Evolutionary conservation across 2,329 filamentous ascomycete species (phyloP), one percentile per base, ranked within the genome.

Genomic region (Ophiostoma populinum): DNA sequence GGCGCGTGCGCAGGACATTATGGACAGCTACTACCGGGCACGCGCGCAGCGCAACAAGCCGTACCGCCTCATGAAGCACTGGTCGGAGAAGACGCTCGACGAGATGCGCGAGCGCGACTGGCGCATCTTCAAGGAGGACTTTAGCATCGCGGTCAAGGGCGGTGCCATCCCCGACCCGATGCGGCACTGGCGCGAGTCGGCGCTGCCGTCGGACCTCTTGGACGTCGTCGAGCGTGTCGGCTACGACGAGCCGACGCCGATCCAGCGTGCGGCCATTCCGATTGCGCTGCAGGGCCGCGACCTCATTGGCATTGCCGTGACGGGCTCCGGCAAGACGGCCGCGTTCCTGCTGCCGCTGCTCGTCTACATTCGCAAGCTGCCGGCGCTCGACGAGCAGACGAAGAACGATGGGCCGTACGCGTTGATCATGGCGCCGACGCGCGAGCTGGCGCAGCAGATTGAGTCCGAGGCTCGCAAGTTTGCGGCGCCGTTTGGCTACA

Each of bases 101-200:
- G 81, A 93, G 48, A 98, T 98, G 90, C 80, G 83, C 42, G 86
- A 95, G 58, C 70, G 90, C 53, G 90, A 98, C 56, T 98, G 90
- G 90, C 81, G 90, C 51, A 95, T 98, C 47, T 94, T 98, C 73
- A 98, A 95, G 58, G 90, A 95, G 55, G 86, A 98, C 56, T 95
- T 93, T 60, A 92, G 90, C 47, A 98, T 98, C 52, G 68, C 78
- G 26, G 94, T 85, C 7, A 95, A 93, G 55, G 90, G 90, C 39
- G 87, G 87, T 28, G 67, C 69, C 18, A 83, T 95, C 37, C 90
- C 90, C 1, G 87, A 95, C 48, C 90, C 90, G 1, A 95, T 98
- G 86, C 83, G 90, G 33, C 83, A 67, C 46, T 98, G 90, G 90
- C 52, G 69, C 31, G 90, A 98, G 55, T 92, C 86, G 4, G 67